Conservation (phyloP, 164 flowering plant species). For the Paratinospora sagittata region DNA sequence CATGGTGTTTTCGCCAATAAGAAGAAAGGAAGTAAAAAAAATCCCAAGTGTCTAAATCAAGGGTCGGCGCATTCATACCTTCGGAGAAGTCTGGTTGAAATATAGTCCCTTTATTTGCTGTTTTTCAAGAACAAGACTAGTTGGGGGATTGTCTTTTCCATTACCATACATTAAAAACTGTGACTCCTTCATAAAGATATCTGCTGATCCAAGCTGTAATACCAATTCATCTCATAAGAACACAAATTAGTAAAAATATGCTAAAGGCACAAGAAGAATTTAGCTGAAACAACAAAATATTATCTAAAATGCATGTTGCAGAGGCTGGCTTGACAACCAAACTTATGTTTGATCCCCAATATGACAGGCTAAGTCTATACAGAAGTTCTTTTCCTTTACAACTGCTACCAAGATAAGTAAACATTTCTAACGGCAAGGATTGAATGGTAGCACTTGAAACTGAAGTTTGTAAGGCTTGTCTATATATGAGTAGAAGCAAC, state of each 20-base stretch:
- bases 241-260: background rate
- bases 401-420: background rate
- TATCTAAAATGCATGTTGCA: background rate
- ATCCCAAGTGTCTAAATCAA: background rate
- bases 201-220: constrained; percentile 85
- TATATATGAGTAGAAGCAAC: too few species aligned
- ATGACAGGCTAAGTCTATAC: background rate
- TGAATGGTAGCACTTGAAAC: background rate
- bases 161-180: constrained; percentile 66
- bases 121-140: constrained; percentile 86
- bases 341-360: background rate
- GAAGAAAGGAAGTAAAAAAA: background rate
- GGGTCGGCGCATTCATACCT: constrained; percentile 40
- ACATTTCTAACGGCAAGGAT: background rate
- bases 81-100: constrained; percentile 81
- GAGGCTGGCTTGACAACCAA: background rate
- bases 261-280: background rate
- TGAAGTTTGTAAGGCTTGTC: too few species aligned
- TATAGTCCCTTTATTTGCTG: constrained; percentile 77
- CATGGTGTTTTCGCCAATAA: too few species aligned
- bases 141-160: constrained; percentile 86
- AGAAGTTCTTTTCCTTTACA: background rate
- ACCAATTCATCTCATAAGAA: constrained; percentile 11
- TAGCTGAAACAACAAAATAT: background rate
- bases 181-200: constrained; percentile 71